phyloP scores from a whole-genome alignment of 2,329 filamentous ascomycete species.

The Neonectria faginata region DNA sequence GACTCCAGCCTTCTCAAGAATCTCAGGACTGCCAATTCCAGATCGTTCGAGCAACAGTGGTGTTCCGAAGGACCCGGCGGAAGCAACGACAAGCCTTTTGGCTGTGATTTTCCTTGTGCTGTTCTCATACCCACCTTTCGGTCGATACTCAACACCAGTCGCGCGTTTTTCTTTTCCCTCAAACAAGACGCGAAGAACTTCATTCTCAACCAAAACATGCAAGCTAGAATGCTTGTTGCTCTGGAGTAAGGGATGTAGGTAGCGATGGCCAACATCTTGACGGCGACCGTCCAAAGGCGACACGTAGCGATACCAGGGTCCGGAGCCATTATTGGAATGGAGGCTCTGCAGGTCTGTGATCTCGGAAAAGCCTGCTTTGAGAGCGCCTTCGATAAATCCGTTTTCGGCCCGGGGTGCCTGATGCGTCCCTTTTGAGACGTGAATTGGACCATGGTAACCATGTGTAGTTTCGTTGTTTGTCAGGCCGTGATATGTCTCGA shows the following conservation, averaged over 20 bases:
- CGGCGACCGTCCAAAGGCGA: constrained; percentile 58
- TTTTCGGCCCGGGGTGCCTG: constrained; percentile 54
- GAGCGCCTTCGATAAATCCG: constrained; percentile 62
- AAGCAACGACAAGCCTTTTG: constrained; percentile 41
- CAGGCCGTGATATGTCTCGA: constrained; percentile 67
- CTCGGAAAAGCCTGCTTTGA: constrained; percentile 61
- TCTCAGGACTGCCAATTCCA: constrained; percentile 65
- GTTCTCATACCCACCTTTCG: no score
- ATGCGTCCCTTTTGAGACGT: constrained; percentile 65
- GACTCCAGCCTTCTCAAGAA: constrained; percentile 62
- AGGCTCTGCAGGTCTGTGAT: constrained; percentile 66
- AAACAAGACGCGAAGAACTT: constrained; percentile 67
- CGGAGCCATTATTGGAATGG: constrained; percentile 51
- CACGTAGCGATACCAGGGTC: constrained; percentile 56
- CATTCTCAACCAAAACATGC: constrained; percentile 67
- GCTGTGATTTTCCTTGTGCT: no score
- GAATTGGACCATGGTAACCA: constrained; percentile 66
- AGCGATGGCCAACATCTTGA: constrained; percentile 68
- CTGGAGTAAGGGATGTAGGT: constrained; percentile 51
- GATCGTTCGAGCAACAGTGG: constrained; percentile 72
- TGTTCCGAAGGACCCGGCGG: constrained; percentile 63
- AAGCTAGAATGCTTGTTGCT: constrained; percentile 63
- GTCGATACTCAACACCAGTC: constrained; percentile 66
- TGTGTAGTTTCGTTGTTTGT: constrained; percentile 58
- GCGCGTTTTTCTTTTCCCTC: constrained; percentile 61